These are phyloP conservation scores for Entomortierella lignicola DNA, from an alignment of 192 early-diverging fungal genomes.

Conservation along the genomic window DNA sequence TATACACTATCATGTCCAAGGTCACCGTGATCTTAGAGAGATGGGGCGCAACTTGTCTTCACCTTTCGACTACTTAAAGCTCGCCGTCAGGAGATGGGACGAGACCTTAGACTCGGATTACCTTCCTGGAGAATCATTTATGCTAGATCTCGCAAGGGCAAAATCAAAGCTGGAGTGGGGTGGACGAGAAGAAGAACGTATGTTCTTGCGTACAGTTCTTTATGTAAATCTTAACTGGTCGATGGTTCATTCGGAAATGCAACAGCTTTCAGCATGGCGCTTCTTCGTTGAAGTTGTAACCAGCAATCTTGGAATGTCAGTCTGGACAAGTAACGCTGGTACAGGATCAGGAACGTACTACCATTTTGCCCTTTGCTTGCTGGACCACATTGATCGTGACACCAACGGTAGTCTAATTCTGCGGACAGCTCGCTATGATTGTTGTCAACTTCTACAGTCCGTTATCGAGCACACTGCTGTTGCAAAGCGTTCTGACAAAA, in stretches of 20 bases:
- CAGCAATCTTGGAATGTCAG: slow-evolving; percentile 16
- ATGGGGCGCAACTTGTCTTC: neutral
- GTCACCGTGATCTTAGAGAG: slow-evolving; percentile 25
- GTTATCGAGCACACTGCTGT: slow-evolving; percentile 34
- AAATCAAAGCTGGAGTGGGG: slow-evolving; percentile 36
- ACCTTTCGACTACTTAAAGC: slow-evolving; percentile 33
- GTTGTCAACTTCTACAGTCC: slow-evolving; percentile 34
- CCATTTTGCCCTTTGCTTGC: slow-evolving; percentile 24
- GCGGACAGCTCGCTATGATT: slow-evolving; percentile 32
- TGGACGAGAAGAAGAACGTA: slow-evolving; percentile 16
- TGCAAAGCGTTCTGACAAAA: slow-evolving; percentile 36
- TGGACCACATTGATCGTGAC: slow-evolving; percentile 38
- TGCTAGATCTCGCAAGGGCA: slow-evolving; percentile 33
- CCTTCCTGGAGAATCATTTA: slow-evolving; percentile 43
- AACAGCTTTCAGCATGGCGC: slow-evolving; percentile 39
- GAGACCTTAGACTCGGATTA: slow-evolving; percentile 36
- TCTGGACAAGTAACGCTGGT: slow-evolving; percentile 26
- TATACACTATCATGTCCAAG: slow-evolving; percentile 33
- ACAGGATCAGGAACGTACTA: slow-evolving; percentile 27
- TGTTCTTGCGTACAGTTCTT: slow-evolving; percentile 23
- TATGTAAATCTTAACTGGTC: slow-evolving; percentile 50
- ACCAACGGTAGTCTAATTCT: slow-evolving; percentile 37
- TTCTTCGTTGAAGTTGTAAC: slow-evolving; percentile 45
- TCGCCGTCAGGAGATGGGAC: slow-evolving; percentile 41
- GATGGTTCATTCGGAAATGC: slow-evolving; percentile 43